phyloP scores from a whole-genome alignment of 805 yeast species.

The Isabelozyma heimii region DNA sequence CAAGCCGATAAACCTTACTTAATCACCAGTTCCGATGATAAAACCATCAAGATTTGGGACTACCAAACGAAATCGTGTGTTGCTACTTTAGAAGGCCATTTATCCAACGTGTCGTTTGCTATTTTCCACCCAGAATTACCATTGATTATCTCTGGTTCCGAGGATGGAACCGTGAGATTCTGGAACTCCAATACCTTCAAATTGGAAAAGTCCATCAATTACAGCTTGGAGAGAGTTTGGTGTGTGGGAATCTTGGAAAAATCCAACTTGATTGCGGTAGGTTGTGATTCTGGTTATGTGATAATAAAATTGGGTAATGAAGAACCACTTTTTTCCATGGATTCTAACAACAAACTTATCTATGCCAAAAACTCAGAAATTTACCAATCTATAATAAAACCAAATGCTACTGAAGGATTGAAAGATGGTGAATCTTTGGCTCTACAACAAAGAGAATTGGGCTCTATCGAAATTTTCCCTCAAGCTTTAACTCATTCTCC shows the following conservation, averaged over 20 bases:
- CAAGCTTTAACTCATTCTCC: constrained; percentile 87
- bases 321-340: constrained; percentile 92
- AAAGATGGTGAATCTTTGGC: constrained; percentile 82
- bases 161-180: constrained; percentile 88
- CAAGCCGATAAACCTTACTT: constrained; percentile 96
- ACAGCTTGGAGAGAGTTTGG: constrained; percentile 96
- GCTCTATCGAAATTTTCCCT: constrained; percentile 92
- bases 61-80: constrained; percentile 96
- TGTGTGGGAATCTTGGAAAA: constrained; percentile 74
- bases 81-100: constrained; percentile 91
- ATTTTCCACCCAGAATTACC: constrained; percentile 98
- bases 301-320: constrained; percentile 88
- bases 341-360: constrained; percentile 84
- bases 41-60: constrained; percentile 89
- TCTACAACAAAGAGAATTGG: constrained; percentile 83
- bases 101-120: constrained; percentile 94
- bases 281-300: constrained; percentile 94
- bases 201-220: constrained; percentile 85
- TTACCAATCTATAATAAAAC: constrained; percentile 74
- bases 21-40: constrained; percentile 88
- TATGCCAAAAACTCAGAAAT: constrained; percentile 92
- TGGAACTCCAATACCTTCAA: constrained; percentile 96
- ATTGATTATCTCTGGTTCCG: constrained; percentile 91
- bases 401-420: constrained; percentile 55
- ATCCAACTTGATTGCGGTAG: constrained; percentile 80